These are phyloP conservation scores for Zygoascus tannicola DNA, from an alignment of 805 yeast genomes.

Conservation along the genomic window DNA sequence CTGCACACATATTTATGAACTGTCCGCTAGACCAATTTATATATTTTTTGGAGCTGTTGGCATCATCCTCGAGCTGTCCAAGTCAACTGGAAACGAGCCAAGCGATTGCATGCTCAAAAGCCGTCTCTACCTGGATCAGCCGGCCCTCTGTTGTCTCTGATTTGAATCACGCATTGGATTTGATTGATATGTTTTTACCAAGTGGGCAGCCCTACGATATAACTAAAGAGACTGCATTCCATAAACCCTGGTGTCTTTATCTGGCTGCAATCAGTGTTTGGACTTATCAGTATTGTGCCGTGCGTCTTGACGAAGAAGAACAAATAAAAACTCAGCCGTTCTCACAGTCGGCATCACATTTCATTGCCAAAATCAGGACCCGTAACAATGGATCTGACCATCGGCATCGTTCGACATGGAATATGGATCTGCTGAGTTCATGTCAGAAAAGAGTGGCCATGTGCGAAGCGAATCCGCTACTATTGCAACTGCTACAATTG, in stretches of 20 bases:
- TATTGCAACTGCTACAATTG: slow-evolving; percentile 7
- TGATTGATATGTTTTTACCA: slow-evolving; percentile 17
- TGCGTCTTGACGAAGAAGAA: neutral
- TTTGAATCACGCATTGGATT: slow-evolving; percentile 17
- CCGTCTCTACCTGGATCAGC: slow-evolving; percentile 9
- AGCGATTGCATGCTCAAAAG: neutral
- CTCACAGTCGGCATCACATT: neutral
- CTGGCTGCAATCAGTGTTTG: slow-evolving; percentile 16
- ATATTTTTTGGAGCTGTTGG: neutral
- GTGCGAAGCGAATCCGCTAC: slow-evolving; percentile 15
- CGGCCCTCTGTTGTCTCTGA: slow-evolving; percentile 5
- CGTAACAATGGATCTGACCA: neutral
- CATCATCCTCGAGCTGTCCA: neutral
- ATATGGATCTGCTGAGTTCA: slow-evolving; percentile 7
- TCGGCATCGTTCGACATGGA: slow-evolving; percentile 10
- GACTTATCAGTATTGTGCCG: slow-evolving; percentile 12
- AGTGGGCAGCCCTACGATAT: slow-evolving; percentile 16
- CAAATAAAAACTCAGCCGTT: neutral
- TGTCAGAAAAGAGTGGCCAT: slow-evolving; percentile 1
- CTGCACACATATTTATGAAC: slow-evolving; percentile 17
- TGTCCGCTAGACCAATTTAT: neutral
- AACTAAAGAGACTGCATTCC: slow-evolving; percentile 18
- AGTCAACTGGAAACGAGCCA: slow-evolving; percentile 1
- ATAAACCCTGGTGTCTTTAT: slow-evolving; percentile 19
- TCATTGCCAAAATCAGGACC: neutral